These are phyloP conservation scores for Apiotrichum sp. DNA, from an alignment of 1,284 basidiomycete species.

Conservation along the genomic window DNA sequence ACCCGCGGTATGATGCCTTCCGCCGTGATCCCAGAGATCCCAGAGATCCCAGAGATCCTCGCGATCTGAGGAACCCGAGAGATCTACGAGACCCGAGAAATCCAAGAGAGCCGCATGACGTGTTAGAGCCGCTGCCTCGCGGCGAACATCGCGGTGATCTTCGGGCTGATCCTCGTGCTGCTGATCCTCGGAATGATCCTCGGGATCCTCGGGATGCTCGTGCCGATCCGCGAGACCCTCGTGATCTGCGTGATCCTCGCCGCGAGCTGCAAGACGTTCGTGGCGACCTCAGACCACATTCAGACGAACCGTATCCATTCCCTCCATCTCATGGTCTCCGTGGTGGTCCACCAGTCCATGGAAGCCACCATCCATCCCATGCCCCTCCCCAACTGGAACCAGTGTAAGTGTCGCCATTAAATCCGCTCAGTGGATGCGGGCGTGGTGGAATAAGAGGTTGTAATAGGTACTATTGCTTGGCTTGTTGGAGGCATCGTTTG, in stretches of 20 bases:
- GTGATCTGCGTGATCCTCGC: constrained; percentile 1
- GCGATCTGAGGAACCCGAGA: neutral
- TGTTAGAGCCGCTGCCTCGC: too few relatives aligned
- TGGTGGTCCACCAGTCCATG: too few relatives aligned
- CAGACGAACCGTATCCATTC: neutral
- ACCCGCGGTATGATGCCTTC: neutral
- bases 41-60: neutral
- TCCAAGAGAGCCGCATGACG: too few relatives aligned
- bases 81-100: neutral
- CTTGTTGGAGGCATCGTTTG: too few relatives aligned
- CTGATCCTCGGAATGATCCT: neutral
- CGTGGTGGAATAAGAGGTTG: too few relatives aligned
- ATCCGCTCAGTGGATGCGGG: too few relatives aligned
- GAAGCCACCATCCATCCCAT: too few relatives aligned
- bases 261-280: neutral
- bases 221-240: neutral
- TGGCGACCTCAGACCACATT: neutral
- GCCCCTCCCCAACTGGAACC: too few relatives aligned
- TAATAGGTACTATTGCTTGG: too few relatives aligned
- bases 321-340: neutral
- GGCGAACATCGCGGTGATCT: neutral
- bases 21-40: neutral
- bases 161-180: neutral
- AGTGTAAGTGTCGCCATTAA: too few relatives aligned
- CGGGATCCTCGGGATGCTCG: neutral